A percentile compares a stretch with the other conserved stretches of the same genome.
These are phyloP conservation scores for Galeopsis tetrahit DNA, from an alignment of 257 asterid species.

Conservation along the genomic window DNA sequence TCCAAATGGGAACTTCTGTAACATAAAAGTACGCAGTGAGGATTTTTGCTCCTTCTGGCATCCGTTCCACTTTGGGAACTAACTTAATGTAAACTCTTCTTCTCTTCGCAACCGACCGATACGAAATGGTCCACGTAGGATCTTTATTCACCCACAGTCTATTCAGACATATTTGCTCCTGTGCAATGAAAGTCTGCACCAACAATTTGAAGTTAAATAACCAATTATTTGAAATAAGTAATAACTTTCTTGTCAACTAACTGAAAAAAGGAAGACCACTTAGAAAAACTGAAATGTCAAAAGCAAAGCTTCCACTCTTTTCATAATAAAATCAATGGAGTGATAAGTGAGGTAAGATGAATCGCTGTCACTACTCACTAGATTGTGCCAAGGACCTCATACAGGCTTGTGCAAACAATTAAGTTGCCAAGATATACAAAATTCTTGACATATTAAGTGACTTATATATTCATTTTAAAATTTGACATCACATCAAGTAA, in stretches of 20 bases:
- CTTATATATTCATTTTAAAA: background rate
- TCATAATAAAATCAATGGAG: constrained; percentile 22
- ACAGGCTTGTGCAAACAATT: constrained; percentile 2
- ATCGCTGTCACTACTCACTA: constrained; percentile 15
- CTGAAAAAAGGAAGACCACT: constrained; percentile 17
- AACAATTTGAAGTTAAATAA: constrained; percentile 32
- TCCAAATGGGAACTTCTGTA: constrained; percentile 81
- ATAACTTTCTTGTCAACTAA: constrained; percentile 23
- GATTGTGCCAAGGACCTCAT: constrained; percentile 8
- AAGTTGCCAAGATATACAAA: constrained; percentile 13
- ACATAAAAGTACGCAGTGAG: constrained; percentile 66
- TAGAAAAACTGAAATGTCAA: constrained; percentile 11
- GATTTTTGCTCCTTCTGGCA: constrained; percentile 61
- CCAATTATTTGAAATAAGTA: constrained; percentile 17
- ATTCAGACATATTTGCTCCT: constrained; percentile 80
- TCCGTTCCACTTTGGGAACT: constrained; percentile 55
- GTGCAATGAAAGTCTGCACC: constrained; percentile 91
- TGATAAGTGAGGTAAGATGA: background rate
- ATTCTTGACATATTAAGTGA: constrained; percentile 1
- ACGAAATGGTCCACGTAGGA: constrained; percentile 70
- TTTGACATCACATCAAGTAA: constrained; percentile 22
- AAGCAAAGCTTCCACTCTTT: constrained; percentile 6
- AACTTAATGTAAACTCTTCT: constrained; percentile 68
- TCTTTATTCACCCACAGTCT: constrained; percentile 75
- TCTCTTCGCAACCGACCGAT: constrained; percentile 59